These are phyloP conservation scores for Trichophyton equinum DNA, from an alignment of 2,329 filamentous ascomycete genomes.

Conservation along the genomic window DNA sequence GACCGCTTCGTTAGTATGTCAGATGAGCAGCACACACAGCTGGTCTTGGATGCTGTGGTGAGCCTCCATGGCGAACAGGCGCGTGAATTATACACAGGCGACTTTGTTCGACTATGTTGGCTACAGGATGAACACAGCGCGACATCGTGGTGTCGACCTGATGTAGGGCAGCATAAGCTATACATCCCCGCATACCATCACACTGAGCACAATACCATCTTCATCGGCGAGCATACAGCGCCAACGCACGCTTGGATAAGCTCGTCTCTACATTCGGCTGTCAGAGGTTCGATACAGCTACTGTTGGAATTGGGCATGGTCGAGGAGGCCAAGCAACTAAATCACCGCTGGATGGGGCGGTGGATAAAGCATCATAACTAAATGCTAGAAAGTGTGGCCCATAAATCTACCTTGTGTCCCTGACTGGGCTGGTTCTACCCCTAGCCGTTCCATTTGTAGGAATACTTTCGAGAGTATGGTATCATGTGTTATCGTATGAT, in stretches of 20 bases:
- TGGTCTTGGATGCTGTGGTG: too few species aligned
- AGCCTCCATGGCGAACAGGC: too few species aligned
- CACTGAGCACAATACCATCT: slow-evolving; percentile 17
- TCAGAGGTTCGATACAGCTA: slow-evolving; percentile 22
- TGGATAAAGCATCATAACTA: slow-evolving; percentile 34
- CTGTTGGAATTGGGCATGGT: slow-evolving; percentile 47
- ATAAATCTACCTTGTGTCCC: too few species aligned
- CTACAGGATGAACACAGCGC: too few species aligned
- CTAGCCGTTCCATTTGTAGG: too few species aligned
- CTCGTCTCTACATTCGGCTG: slow-evolving; percentile 13
- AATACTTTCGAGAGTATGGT: too few species aligned
- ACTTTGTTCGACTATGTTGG: slow-evolving; percentile 15
- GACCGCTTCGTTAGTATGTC: slow-evolving; percentile 28
- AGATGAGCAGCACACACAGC: slow-evolving; percentile 21
- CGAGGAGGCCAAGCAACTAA: slow-evolving; percentile 54
- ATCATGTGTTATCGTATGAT: too few species aligned
- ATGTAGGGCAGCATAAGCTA: slow-evolving; percentile 23
- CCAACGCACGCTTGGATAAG: slow-evolving; percentile 26
- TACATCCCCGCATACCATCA: too few species aligned
- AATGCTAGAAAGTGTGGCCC: too few species aligned
- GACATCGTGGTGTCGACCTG: slow-evolving; percentile 19
- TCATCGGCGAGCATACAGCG: slow-evolving; percentile 28
- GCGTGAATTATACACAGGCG: slow-evolving; percentile 14
- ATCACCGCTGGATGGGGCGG: slow-evolving; percentile 54
- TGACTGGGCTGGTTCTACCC: too few species aligned